These are phyloP conservation scores for Eudorina sp. DNA, from an alignment of 139 green algal genomes.

Conservation along the genomic window DNA sequence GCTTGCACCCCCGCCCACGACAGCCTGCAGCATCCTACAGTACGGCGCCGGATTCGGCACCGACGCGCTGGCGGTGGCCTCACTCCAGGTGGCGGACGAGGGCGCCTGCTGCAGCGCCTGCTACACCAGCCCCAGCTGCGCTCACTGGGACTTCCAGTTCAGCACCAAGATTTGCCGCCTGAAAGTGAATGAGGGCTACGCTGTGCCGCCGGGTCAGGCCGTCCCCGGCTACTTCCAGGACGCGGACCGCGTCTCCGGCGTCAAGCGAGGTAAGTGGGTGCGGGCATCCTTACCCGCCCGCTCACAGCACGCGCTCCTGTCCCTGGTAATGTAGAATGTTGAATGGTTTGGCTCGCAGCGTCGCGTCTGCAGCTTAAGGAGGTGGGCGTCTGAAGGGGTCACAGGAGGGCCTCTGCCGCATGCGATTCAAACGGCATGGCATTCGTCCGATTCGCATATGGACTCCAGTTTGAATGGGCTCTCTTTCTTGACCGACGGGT, in stretches of 20 bases:
- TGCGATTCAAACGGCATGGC: no score
- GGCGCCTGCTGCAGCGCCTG: background rate
- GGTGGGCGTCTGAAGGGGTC: no score
- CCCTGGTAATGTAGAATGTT: no score
- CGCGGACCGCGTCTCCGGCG: background rate
- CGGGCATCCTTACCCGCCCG: no score
- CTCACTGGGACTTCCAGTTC: background rate
- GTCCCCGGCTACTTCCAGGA: background rate
- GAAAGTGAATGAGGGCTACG: background rate
- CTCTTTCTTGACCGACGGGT: no score
- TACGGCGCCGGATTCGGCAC: background rate
- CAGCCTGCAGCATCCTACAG: slow-evolving; percentile 1
- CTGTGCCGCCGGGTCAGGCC: background rate
- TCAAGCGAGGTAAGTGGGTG: background rate
- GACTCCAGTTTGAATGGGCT: no score
- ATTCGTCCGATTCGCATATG: no score
- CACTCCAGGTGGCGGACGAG: background rate
- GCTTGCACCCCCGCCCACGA: background rate
- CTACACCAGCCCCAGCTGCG: background rate
- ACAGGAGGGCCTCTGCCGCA: no score
- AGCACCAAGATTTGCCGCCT: background rate
- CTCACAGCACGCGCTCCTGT: no score
- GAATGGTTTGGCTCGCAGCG: no score
- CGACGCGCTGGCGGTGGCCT: background rate
- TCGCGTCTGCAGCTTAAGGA: no score